phyloP scores from a whole-genome alignment of 2,329 filamentous ascomycete species.

The Diplocarpon mali region DNA sequence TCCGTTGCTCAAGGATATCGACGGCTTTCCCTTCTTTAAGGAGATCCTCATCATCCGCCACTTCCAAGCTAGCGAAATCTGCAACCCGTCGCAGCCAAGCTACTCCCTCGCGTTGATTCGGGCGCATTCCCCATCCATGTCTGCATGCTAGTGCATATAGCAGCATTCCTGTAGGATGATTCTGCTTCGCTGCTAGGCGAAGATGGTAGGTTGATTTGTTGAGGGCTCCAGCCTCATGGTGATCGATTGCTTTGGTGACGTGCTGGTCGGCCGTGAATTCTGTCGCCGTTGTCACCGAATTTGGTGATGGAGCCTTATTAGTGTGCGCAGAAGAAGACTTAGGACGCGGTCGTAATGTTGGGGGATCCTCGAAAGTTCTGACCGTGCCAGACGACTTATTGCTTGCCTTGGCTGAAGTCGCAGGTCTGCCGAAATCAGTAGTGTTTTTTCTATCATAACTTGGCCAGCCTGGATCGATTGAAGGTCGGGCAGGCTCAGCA shows the following conservation, averaged over 20 bases:
- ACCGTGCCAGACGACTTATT: slow-evolving; percentile 34
- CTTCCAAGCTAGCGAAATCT: slow-evolving; percentile 69
- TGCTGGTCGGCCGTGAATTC: slow-evolving; percentile 81
- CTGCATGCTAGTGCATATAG: slow-evolving; percentile 89
- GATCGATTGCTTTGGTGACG: slow-evolving; percentile 77
- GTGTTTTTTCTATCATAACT: slow-evolving; percentile 41
- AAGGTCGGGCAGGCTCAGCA: no score
- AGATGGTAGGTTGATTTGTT: slow-evolving; percentile 96
- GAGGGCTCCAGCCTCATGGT: slow-evolving; percentile 76
- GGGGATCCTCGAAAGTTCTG: slow-evolving; percentile 35
- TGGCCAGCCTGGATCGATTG: slow-evolving; percentile 35
- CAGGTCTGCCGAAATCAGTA: slow-evolving; percentile 34
- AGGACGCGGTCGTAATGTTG: slow-evolving; percentile 24
- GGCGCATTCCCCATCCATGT: slow-evolving; percentile 95
- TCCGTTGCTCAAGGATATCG: slow-evolving; percentile 61
- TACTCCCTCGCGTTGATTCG: slow-evolving; percentile 82
- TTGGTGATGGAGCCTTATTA: slow-evolving; percentile 33
- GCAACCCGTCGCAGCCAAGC: slow-evolving; percentile 88
- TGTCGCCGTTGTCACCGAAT: slow-evolving; percentile 42
- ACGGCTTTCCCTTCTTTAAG: slow-evolving; percentile 51
- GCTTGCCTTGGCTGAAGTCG: slow-evolving; percentile 33
- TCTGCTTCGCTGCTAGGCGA: slow-evolving; percentile 73
- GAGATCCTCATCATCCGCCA: slow-evolving; percentile 68
- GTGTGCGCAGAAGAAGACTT: slow-evolving; percentile 23
- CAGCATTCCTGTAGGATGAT: slow-evolving; percentile 88